Base-by-base conservation (phyloP, 495 filamentous ascomycete species). In the Entonaema liquescens region DNA sequence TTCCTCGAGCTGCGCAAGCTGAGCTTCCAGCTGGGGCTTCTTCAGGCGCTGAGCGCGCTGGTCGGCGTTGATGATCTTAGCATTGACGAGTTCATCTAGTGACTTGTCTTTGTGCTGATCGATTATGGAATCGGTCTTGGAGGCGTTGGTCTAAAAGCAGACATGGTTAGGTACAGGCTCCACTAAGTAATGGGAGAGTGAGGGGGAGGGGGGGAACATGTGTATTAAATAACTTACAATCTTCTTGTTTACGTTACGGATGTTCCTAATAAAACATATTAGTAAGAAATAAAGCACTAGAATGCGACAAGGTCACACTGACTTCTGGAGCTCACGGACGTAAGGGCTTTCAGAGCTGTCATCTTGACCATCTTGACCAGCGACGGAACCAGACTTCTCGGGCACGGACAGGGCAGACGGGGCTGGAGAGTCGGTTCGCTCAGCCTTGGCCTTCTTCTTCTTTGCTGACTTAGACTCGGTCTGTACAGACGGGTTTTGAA, bases 31-130 rank as follows among this genome's bases (percentile, higher is more conserved):
- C 15, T 85, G 79, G n/a, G 95, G 95, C 77, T 97, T 98, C 87
- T 96, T 97, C 67, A 91, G 81, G 25, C 89, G 88, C 80, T 97
- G 92, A 7, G 91, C 89, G 79, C 93, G 96, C 79, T 98, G 94
- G 79, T 99, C 96, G 72, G 81, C 70, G 77, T 98, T 99, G 85
- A 99, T 94, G 78, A 95, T 92, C 81, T 91, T 92, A 59, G 86
- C 78, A 8, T 84, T 80, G 13, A 98, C 90, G 29, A 98, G 88
- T n/a, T 95, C 89, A 59, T 98, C 94, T 52, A 98, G 88, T 2
- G 88, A 86, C 78, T 90, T 89, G 73, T 79, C 87, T 29, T 88
- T 86, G 82, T 97, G 90, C 77, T 93, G 92, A 40, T 88, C 89
- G 75, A 97, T 80, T 62, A 96, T 88, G 50, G 84, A 71, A 67